These are phyloP conservation scores for Gossypium davidsonii DNA, from an alignment of 441 rosid genomes.

Conservation along the genomic window DNA sequence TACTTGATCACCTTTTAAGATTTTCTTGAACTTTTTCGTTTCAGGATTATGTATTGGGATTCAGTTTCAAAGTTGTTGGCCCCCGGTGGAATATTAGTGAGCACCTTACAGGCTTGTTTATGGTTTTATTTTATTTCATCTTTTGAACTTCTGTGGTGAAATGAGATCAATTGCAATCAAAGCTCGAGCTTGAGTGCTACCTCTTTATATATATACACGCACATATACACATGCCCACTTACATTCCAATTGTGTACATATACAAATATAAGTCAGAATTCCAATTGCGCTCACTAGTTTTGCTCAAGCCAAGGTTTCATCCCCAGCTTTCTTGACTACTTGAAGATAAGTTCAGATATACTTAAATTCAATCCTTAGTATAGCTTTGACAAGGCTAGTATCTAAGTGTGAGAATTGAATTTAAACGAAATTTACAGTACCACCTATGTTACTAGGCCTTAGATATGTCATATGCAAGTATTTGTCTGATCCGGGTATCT, in stretches of 20 bases:
- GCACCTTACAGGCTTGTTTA: constrained; percentile 14
- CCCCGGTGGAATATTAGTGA: constrained; percentile 77
- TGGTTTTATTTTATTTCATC: background rate
- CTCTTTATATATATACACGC: background rate
- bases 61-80: constrained; percentile 74
- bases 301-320: background rate
- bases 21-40: constrained; percentile 4
- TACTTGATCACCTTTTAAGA: background rate
- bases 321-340: background rate
- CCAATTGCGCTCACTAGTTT: background rate
- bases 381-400: constrained; percentile 6
- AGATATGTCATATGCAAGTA: background rate
- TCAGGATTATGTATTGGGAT: constrained; percentile 87
- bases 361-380: background rate
- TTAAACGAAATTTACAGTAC: background rate
- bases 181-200: background rate
- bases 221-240: background rate
- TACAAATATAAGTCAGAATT: background rate
- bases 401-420: background rate
- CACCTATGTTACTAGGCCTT: background rate
- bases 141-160: background rate
- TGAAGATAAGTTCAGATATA: background rate
- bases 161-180: background rate
- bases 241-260: background rate
- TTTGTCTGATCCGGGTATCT: background rate